These are phyloP conservation scores for Cyberlindnera samutprakarnensis DNA, from an alignment of 805 yeast genomes.

Conservation along the genomic window DNA sequence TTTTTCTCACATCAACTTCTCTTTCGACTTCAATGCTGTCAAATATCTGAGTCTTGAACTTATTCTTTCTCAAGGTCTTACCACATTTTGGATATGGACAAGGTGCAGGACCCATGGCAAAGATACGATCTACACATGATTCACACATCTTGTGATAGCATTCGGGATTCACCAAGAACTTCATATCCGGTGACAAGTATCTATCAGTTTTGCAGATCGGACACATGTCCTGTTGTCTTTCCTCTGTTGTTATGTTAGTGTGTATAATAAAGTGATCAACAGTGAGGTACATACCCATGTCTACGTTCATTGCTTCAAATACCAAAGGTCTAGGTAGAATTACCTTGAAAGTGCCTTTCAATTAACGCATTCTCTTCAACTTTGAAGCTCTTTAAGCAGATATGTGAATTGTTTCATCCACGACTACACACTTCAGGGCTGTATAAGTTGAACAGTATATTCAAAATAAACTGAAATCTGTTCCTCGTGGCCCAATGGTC, in stretches of 20 bases:
- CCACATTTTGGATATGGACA: conserved; percentile 94
- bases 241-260: conserved; percentile 4
- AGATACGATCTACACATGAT: conserved; percentile 92
- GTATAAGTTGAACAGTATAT: no score
- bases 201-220: conserved; percentile 96
- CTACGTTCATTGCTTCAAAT: not conserved
- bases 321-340: no score
- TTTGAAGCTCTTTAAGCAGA: no score
- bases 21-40: conserved; percentile 86
- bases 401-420: no score
- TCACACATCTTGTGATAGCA: conserved; percentile 98
- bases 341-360: no score
- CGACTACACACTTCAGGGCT: no score
- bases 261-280: no score
- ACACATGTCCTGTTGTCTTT: conserved; percentile 70
- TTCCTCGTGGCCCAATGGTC: conserved; percentile 75
- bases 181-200: conserved; percentile 89
- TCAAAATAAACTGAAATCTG: conserved; percentile 23
- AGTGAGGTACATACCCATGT: not conserved
- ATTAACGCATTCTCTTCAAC: no score
- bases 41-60: conserved; percentile 86
- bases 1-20: conserved; percentile 83
- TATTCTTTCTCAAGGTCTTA: conserved; percentile 76
- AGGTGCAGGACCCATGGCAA: conserved; percentile 90
- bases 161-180: conserved; percentile 89